Base-by-base conservation (phyloP, 306 rosid genomes). In the Astragalus membranaceus region DNA sequence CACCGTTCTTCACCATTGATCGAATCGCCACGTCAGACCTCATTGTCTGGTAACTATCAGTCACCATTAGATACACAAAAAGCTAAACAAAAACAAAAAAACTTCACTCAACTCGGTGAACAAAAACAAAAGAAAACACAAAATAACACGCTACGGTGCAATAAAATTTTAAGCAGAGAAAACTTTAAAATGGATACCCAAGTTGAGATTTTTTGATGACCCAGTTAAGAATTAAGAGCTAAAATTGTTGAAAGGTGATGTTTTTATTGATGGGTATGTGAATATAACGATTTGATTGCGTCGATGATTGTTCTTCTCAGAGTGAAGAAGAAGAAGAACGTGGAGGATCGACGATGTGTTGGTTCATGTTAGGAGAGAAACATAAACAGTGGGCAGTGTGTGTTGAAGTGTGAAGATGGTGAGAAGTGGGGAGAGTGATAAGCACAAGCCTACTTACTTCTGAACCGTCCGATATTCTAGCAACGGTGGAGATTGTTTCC, bases 11-110 rank as follows among this genome's bases (percentile, higher is more conserved):
- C 23, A 74, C 53, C 87, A 88, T 77, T 72, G 98, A 89, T 86
- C 85, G 86, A 86, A 88, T 81, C 65, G 88, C 89, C 49, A 86
- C 80, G 63, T 90, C 96, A 12, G 96, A 68, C 77, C 86, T 86
- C 96, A 85, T 88, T 77, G 85, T 85, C 3, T 86, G 42, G 60
- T 82, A 78, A 41, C 67, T 74, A 55, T 88, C 97, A 76, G 78
- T 87, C 46, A 92, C 89, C 95, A 87, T 89, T 50, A 10, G 33
- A 57, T 43, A 46, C 35, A 44, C 33, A 44, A 7, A 12, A 16
- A 50, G 5, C 30, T 2, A 26, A 26, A 26, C 1, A 26, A 26
- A 3, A 13, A 35, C 15, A 10, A 0, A 23, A 47, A 58, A 26
- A 29, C 44, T 14, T 60, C 14, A 53, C 48, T 51, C 4, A 8